Base-by-base conservation (phyloP, 805 yeast genomes). In the Lipomyces yamadae region DNA sequence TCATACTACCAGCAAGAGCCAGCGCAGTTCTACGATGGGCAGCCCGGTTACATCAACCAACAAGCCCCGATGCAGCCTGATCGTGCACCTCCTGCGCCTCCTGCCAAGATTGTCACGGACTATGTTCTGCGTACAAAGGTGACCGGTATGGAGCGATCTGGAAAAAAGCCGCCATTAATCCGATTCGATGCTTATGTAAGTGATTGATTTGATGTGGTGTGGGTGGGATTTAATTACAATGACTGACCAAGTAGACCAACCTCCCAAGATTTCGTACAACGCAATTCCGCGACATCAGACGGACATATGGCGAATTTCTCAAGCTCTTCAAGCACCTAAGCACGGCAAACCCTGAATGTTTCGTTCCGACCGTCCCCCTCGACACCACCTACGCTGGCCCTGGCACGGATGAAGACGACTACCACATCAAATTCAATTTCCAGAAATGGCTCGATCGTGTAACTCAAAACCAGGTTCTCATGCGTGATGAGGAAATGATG, bases 371-470 rank as follows among this genome's bases (percentile, higher is more conserved):
- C 4, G 81, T 95, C 54, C 98, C 98, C 0, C 80, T 82, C 29
- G 81, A 95, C 0, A 83, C 81, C 5, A 89, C 97, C 0, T 84
- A 92, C 24, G 93, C 87, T 74, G 96, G 97, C 33, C 81, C 86
- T n/a, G 90, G 90, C 62, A 90, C 93, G 56, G 89, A 89, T 35
- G 98, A 94, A 69, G 96, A 91, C 74, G 83, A 82, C 60, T 80
- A 81, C 62, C 85, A 86, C 63, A 81, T 91, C 53, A 78, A 82
- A 58, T 72, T 72, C 15, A 84, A 84, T 58, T 83, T 93, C 79
- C 98, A 94, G 77, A 85, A 82, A 69, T 95, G 99, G 99, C 88
- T 95, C 71, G 85, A 88, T 73, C 81, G 96, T 60, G 81, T 95
- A 8, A 79, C 88, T 3, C 66, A 78, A 2, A 92, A 91, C 74